phyloP scores from a whole-genome alignment of 1,139 yeast species.

The Meyerozyma guilliermondii region DNA sequence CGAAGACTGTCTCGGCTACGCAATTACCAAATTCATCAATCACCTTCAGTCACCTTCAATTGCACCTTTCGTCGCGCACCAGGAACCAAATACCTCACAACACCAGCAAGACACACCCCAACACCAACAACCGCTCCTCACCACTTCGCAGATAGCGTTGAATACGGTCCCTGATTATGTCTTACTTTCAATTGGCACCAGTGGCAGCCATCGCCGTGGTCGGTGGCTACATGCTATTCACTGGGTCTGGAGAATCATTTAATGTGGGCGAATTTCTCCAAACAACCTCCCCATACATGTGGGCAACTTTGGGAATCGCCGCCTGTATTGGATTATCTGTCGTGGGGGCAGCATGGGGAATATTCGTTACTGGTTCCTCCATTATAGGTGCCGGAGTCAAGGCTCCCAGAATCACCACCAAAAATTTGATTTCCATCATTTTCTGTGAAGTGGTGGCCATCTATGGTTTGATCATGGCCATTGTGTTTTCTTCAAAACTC shows the following conservation, averaged over 20 bases:
- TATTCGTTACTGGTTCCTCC: slow-evolving; percentile 91
- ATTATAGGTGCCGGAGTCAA: slow-evolving; percentile 97
- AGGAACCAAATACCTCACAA: background rate
- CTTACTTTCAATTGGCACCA: background rate
- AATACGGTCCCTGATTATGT: background rate
- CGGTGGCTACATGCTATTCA: slow-evolving; percentile 73
- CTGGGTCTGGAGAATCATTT: slow-evolving; percentile 87
- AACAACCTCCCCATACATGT: slow-evolving; percentile 89
- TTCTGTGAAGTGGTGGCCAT: slow-evolving; percentile 99
- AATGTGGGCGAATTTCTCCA: slow-evolving; percentile 85
- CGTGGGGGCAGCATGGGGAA: slow-evolving; percentile 99
- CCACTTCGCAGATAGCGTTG: slow-evolving; percentile 1
- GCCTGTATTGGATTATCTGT: slow-evolving; percentile 91
- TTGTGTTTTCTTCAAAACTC: slow-evolving; percentile 89
- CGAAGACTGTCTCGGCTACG: no score
- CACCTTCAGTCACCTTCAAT: background rate
- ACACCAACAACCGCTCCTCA: background rate
- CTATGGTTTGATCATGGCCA: slow-evolving; percentile 96
- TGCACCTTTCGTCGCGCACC: no score
- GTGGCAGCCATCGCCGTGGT: slow-evolving; percentile 13
- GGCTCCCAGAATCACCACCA: slow-evolving; percentile 95
- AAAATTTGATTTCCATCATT: slow-evolving; percentile 91
- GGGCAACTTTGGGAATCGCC: slow-evolving; percentile 94
- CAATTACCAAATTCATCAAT: no score
- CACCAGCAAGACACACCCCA: background rate